Base-by-base conservation (phyloP, 768 basidiomycete species). In the Kwoniella dejecticola region DNA sequence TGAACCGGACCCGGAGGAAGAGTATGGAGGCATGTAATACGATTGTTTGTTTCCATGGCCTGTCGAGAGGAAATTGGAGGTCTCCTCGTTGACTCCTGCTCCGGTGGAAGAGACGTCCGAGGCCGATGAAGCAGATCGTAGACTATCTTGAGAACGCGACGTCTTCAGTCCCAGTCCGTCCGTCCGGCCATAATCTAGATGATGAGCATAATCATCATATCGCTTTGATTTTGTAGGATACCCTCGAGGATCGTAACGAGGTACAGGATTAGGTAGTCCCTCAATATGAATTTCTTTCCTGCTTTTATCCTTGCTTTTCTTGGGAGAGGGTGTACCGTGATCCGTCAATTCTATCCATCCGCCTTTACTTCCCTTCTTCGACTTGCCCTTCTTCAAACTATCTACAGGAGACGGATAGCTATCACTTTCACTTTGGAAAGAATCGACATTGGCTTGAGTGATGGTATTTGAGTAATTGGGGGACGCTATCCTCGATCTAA, bases 71-170 rank as follows among this genome's bases (percentile, higher is more conserved):
- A 74, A 66, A 21, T 66, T 26, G 5, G 54, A 60, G 3, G 54
- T 50, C 49, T 66, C 65, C 27, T 70, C 69, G 41, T 64, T 61
- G 17, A 70, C 67, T 11, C 72, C 72, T 30, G 72, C 72, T 12
- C 69, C 67, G 2, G 69, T 70, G 11, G 68, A 63, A 5, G 71
- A 73, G 8, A 70, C 53, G 15, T 64, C 68, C n/a, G 68, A 69
- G 30, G 63, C 68, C n/a, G 68, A 69, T 30, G 63, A 55, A 12
- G 68, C 48, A 42, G 55, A 60, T 29, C 15, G 33, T 7, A 36
- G 33, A 36, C 33, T 36, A 7, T 68, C 66, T 17, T 42, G 52
- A 3, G 67, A 68, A 29, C 23, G 45, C 4, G 60, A 63, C n/a
- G 63, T 46, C 33, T 48, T 49, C 11, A 59, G 11, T 5, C 57